Evolutionary conservation across 371 early-diverging fungal species (phyloP).

Genomic region (Lichtheimia ramosa): DNA sequence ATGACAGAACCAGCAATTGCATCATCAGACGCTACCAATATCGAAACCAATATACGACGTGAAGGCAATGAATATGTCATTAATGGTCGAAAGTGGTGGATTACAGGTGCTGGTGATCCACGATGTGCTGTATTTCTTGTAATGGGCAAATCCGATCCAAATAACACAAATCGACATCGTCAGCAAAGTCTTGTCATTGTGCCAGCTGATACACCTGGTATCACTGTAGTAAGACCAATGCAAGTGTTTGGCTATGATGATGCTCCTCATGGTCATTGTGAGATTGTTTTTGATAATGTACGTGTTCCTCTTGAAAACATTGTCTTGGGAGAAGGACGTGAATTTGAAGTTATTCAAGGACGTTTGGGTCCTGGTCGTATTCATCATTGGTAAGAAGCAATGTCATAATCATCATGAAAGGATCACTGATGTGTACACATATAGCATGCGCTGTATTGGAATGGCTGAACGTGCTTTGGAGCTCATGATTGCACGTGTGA

Average conservation of each 20-base stretch:
- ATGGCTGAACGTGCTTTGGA: constrained; percentile 91
- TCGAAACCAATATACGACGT: constrained; percentile 77
- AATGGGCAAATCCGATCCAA: constrained; percentile 84
- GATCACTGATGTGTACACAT: constrained; percentile 2
- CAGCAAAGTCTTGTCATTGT: constrained; percentile 92
- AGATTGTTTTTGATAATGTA: constrained; percentile 89
- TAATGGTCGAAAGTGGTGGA: constrained; percentile 97
- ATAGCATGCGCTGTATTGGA: constrained; percentile 93
- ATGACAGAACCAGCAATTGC: constrained; percentile 97
- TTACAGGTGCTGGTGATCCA: constrained; percentile 92
- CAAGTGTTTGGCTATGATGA: constrained; percentile 94
- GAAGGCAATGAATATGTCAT: constrained; percentile 75
- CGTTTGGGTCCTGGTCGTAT: constrained; percentile 89
- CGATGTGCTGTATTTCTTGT: constrained; percentile 84
- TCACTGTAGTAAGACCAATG: constrained; percentile 83
- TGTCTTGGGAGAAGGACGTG: constrained; percentile 91
- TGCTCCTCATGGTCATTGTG: constrained; percentile 93
- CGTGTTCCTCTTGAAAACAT: constrained; percentile 86
- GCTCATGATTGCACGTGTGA: constrained; percentile 78
- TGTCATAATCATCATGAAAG: background rate
- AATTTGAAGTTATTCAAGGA: constrained; percentile 96
- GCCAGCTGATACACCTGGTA: constrained; percentile 85
- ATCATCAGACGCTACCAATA: constrained; percentile 96
- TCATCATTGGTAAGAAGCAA: constrained; percentile 59
- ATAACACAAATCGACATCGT: constrained; percentile 70